These are phyloP conservation scores for Ceratocystis smalleyi DNA, from an alignment of 2,329 filamentous ascomycete genomes.

Conservation along the genomic window DNA sequence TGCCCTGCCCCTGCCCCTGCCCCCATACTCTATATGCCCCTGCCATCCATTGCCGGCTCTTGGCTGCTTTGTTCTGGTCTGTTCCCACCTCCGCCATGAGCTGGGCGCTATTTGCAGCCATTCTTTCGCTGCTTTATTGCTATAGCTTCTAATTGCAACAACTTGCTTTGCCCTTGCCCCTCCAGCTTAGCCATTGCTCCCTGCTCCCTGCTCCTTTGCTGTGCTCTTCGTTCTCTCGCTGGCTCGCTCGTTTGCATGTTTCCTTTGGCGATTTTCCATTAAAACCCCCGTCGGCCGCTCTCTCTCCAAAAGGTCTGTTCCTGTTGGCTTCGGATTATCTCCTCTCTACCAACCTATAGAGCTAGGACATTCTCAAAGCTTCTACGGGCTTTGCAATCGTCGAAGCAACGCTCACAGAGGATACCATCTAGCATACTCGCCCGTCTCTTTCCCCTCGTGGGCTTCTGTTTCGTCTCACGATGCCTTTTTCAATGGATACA, in stretches of 20 bases:
- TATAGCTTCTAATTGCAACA: not conserved
- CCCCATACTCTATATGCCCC: not conserved
- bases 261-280: not conserved
- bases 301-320: not conserved
- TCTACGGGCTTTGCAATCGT: not conserved
- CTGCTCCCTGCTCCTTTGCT: no score
- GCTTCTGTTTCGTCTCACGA: no score
- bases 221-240: no score
- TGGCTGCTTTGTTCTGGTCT: not conserved
- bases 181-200: not conserved
- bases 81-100: not conserved
- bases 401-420: not conserved
- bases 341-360: not conserved
- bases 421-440: not conserved
- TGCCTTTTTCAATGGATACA: not conserved
- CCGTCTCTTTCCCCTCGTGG: not conserved
- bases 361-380: conserved; percentile 2
- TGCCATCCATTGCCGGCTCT: no score
- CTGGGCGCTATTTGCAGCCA: not conserved
- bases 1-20: no score
- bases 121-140: not conserved
- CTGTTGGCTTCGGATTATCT: not conserved
- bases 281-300: not conserved
- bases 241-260: not conserved
- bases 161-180: not conserved